These are phyloP conservation scores for Vairimorpha necatrix DNA, from an alignment of 371 early-diverging fungal genomes.

Conservation along the genomic window DNA sequence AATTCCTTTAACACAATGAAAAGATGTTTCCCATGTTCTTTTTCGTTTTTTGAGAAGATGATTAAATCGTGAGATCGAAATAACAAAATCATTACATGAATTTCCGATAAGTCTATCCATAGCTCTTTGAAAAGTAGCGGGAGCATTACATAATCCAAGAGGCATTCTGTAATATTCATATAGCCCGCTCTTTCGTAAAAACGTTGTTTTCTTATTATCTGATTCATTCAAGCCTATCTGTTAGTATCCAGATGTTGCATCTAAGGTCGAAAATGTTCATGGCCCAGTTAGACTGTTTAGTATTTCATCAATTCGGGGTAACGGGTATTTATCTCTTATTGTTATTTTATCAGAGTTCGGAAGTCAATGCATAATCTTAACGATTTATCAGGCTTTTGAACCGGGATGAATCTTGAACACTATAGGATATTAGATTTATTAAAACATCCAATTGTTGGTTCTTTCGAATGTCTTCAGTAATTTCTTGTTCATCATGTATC, in stretches of 20 bases:
- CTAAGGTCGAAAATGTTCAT: slow-evolving; percentile 35
- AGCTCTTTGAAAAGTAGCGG: neutral
- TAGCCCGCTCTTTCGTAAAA: slow-evolving; percentile 44
- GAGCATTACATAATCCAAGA: neutral
- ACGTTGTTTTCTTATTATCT: slow-evolving; percentile 62
- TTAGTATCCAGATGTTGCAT: slow-evolving; percentile 1
- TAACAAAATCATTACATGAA: neutral
- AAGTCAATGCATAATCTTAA: slow-evolving; percentile 22
- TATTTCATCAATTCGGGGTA: slow-evolving; percentile 35
- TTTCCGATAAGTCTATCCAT: slow-evolving; percentile 41
- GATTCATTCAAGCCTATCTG: slow-evolving; percentile 41
- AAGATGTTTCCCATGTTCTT: slow-evolving; percentile 28
- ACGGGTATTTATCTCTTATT: slow-evolving; percentile 14
- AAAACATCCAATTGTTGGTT: slow-evolving; percentile 9
- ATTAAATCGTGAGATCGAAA: neutral
- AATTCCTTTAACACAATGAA: neutral
- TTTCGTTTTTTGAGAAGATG: slow-evolving; percentile 13
- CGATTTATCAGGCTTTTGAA: neutral
- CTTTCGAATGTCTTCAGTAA: neutral
- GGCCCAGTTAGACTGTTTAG: slow-evolving; percentile 47
- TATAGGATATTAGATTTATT: slow-evolving; percentile 10
- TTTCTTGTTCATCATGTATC: neutral
- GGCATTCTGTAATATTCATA: slow-evolving; percentile 34
- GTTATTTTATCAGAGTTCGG: slow-evolving; percentile 16
- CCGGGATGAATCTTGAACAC: neutral